Evolutionary conservation across 2,329 filamentous ascomycete genomes (phyloP).

Genomic region (Thelonectria blattea): DNA sequence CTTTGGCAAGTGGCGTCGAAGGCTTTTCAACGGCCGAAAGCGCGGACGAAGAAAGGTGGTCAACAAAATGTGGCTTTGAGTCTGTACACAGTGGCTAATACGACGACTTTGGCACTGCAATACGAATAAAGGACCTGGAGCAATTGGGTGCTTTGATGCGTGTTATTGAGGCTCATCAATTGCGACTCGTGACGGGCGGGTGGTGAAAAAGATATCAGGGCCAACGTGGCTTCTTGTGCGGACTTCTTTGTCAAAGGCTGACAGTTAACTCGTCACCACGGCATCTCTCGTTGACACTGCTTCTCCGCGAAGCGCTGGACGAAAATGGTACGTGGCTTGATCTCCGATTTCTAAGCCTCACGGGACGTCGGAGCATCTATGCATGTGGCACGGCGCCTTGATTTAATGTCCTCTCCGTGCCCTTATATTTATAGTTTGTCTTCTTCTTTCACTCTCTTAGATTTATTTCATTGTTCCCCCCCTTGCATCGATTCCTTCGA

Average conservation of each 20-base stretch:
- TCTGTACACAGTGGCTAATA: not conserved
- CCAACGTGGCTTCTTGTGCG: slow-evolving; percentile 38
- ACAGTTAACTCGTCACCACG: not conserved
- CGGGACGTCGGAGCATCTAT: not conserved
- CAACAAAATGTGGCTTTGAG: not conserved
- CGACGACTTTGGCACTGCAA: not conserved
- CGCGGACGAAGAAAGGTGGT: not conserved
- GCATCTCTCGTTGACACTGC: not conserved
- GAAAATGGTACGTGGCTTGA: slow-evolving; percentile 20
- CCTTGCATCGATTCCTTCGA: not conserved
- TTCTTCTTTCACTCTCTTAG: not conserved
- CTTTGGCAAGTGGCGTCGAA: not conserved
- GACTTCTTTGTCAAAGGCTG: slow-evolving; percentile 9
- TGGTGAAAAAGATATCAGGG: not conserved
- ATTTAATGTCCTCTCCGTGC: not conserved
- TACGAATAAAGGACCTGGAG: not conserved
- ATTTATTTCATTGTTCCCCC: not conserved
- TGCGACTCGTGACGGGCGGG: too few species aligned
- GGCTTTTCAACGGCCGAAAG: not conserved
- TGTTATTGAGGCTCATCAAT: not conserved
- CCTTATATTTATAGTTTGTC: not conserved
- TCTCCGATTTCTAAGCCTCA: slow-evolving; percentile 14
- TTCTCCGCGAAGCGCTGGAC: not conserved
- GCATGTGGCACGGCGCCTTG: not conserved
- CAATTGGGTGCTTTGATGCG: too few species aligned